Base-by-base conservation (phyloP, 768 basidiomycete species). In the Mycena venus region DNA sequence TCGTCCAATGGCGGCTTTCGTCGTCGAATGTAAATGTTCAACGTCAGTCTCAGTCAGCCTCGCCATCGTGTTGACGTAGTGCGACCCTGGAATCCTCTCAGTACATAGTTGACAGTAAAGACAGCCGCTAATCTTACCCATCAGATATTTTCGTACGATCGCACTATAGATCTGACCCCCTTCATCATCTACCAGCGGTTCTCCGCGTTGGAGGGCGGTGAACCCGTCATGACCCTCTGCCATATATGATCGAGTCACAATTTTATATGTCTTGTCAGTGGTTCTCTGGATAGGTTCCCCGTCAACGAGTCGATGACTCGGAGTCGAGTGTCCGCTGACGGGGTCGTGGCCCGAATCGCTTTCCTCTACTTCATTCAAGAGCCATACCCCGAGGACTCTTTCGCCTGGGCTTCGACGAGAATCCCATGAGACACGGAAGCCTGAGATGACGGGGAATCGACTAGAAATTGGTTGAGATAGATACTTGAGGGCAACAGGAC, bases 181-280 rank as follows among this genome's bases (percentile, higher is more conserved):
- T 82, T 98, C 96, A 70, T 96, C 93, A 78, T 97, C 95, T 29
- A 97, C 88, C 47, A 97, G 88, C 77, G 91, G 91, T 70, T 87
- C 87, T 25, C 90, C 87, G 23, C 90, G 91, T 75, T 90, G 91
- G 36, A 98, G 85, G 2, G 92, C 87, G 0, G 84, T 82, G 82
- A 91, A 98, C 0, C 96, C 96, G 78, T 97, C 96, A 75, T 96
- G 94, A 0, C 95, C 95, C 75, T 91, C 85, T 3, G 93, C 91
- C 93, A 97, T 89, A 78, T 97, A 98, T 68, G 96, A 90, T 78
- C 96, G 86, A n/a, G 95, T 96, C 38, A 97, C 92, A 34, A 98
- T 88, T 59, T 88, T 92, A 83, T 96, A 97, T 73, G 85, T 91
- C 77, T 88, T 86, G 2, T 90, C 91, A 2, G 84, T 84, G 53